Conservation (phyloP, 75 land plant genomes). For the Selaginella tamariscina region DNA sequence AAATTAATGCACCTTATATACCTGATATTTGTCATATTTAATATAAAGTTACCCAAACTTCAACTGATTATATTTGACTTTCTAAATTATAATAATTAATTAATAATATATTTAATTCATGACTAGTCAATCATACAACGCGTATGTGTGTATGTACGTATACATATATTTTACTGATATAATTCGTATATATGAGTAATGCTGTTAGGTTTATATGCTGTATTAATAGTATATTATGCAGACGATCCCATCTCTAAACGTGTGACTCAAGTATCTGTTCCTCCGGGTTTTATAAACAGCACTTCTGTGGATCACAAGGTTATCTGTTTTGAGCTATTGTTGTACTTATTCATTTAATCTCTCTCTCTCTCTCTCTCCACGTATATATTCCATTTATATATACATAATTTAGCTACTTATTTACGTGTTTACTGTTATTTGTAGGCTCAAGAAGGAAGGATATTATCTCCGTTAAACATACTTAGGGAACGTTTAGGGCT, state of each 20-base stretch:
- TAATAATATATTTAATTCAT: neutral
- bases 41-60: neutral
- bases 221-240: constrained; percentile 17
- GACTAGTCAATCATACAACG: neutral
- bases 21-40: neutral
- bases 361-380: no score
- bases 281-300: neutral
- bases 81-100: neutral
- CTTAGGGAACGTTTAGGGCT: constrained; percentile 49
- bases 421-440: neutral
- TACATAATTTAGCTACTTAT: no score
- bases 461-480: constrained; percentile 34
- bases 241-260: constrained; percentile 82
- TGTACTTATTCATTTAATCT: constrained; percentile 19
- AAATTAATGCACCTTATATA: no score
- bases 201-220: neutral
- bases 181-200: neutral
- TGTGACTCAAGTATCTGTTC: constrained; percentile 3
- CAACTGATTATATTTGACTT: neutral
- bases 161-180: neutral
- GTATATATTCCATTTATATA: neutral
- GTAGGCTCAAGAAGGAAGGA: constrained; percentile 8
- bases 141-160: neutral
- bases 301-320: neutral
- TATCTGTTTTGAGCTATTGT: neutral